These are phyloP conservation scores for Aspergillus novofumigatus DNA, from an alignment of 2,329 filamentous ascomycete genomes.

Conservation along the genomic window DNA sequence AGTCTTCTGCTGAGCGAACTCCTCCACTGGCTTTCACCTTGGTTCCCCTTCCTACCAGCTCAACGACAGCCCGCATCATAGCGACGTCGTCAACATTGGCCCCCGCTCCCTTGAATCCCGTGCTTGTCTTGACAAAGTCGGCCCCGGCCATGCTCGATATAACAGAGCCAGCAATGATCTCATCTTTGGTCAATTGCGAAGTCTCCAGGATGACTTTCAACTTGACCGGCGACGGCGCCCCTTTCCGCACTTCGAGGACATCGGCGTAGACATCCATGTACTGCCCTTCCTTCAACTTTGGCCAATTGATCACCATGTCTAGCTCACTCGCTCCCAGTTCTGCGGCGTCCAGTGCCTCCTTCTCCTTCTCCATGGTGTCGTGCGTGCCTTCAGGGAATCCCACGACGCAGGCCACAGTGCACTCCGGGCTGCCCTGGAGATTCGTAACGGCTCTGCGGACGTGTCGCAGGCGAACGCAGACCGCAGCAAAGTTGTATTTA, in stretches of 20 bases:
- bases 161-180: slow-evolving; percentile 52
- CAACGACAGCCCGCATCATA: slow-evolving; percentile 50
- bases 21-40: slow-evolving; percentile 59
- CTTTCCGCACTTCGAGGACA: slow-evolving; percentile 48
- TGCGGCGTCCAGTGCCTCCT: slow-evolving; percentile 49
- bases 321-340: slow-evolving; percentile 52
- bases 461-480: slow-evolving; percentile 54
- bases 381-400: slow-evolving; percentile 59
- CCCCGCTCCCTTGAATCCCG: slow-evolving; percentile 55
- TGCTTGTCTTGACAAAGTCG: slow-evolving; percentile 59
- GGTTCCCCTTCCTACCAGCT: slow-evolving; percentile 40
- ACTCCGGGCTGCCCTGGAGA: slow-evolving; percentile 40
- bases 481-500: slow-evolving; percentile 42
- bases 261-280: slow-evolving; percentile 52
- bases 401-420: slow-evolving; percentile 55
- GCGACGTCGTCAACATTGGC: slow-evolving; percentile 51
- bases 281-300: slow-evolving; percentile 40
- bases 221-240: slow-evolving; percentile 40
- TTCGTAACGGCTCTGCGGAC: slow-evolving; percentile 49
- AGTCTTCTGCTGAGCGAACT: slow-evolving; percentile 48
- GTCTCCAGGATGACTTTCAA: slow-evolving; percentile 60
- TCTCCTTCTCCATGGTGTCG: slow-evolving; percentile 47
- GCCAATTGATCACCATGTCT: slow-evolving; percentile 57
- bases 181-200: slow-evolving; percentile 44
- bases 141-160: slow-evolving; percentile 51